Evolutionary conservation across 441 rosid genomes (phyloP).

Genomic region (Pelargonium fulgidum): DNA sequence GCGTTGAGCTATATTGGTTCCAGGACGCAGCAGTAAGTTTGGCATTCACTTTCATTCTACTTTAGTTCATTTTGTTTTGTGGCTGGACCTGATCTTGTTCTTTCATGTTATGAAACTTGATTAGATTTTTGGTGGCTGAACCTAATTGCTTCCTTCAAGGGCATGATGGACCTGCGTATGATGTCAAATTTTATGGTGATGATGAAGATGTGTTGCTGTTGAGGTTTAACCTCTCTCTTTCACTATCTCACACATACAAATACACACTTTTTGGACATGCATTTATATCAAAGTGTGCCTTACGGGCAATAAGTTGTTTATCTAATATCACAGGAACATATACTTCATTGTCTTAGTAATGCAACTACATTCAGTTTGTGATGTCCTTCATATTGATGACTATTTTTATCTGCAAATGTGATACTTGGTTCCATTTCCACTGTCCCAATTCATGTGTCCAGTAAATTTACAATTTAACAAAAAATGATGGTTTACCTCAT

Average conservation of each 20-base stretch:
- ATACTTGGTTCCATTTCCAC: too few relatives aligned
- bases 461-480: too few relatives aligned
- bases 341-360: too few relatives aligned
- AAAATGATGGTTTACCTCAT: too few relatives aligned
- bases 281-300: too few relatives aligned
- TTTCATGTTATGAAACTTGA: neutral
- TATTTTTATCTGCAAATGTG: too few relatives aligned
- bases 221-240: conserved; percentile 38
- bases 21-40: conserved; percentile 41
- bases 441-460: too few relatives aligned
- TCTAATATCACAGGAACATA: too few relatives aligned
- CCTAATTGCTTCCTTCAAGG: conserved; percentile 56
- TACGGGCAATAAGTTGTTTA: too few relatives aligned
- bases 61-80: neutral
- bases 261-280: too few relatives aligned
- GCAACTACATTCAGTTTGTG: too few relatives aligned
- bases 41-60: neutral
- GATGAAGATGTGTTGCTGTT: conserved; percentile 59
- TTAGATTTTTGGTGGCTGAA: conserved; percentile 41
- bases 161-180: conserved; percentile 85
- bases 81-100: conserved; percentile 6
- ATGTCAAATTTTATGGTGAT: conserved; percentile 72
- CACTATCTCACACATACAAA: neutral
- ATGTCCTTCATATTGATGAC: too few relatives aligned
- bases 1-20: conserved; percentile 34